phyloP scores from a whole-genome alignment of 768 basidiomycete genomes.

The Russula lepida region DNA sequence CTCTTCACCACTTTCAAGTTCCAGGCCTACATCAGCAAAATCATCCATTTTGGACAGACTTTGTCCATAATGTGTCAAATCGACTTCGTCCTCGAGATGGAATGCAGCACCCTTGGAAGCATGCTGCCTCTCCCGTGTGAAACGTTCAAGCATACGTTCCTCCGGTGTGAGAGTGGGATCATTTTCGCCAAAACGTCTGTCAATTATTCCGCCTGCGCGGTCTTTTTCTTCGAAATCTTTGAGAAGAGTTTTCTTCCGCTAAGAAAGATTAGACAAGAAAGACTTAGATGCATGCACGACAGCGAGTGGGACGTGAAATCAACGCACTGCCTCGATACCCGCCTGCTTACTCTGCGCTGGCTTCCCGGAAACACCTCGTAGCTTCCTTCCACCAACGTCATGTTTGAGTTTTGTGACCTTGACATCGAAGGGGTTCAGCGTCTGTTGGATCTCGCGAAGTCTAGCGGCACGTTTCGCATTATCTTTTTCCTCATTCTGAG shows the following conservation, averaged over 20 bases:
- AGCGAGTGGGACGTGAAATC: conserved; percentile 40
- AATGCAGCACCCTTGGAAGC: conserved; percentile 68
- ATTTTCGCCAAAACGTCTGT: conserved; percentile 94
- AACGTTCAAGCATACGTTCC: conserved; percentile 94
- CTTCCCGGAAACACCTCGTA: conserved; percentile 74
- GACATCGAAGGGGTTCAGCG: conserved; percentile 89
- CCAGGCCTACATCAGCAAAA: conserved; percentile 64
- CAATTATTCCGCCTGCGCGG: conserved; percentile 81
- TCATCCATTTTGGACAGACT: conserved; percentile 79
- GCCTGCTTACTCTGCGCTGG: conserved; percentile 87
- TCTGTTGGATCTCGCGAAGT: conserved; percentile 75
- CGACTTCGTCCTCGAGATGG: conserved; percentile 88
- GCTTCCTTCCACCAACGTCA: conserved; percentile 80
- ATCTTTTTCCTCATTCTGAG: conserved; percentile 56
- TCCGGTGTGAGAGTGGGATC: conserved; percentile 89
- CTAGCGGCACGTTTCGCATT: conserved; percentile 75
- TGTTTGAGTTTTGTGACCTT: conserved; percentile 90
- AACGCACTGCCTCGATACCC: conserved; percentile 54
- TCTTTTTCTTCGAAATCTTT: conserved; percentile 80
- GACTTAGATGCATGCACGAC: neutral
- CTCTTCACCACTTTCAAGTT: conserved; percentile 51
- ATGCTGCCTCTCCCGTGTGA: conserved; percentile 82
- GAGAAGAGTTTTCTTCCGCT: conserved; percentile 83
- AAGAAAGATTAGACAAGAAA: conserved; percentile 16
- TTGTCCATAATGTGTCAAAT: conserved; percentile 87